Evolutionary conservation across 371 early-diverging fungal genomes (phyloP).

Genomic region (Syncephalastrum sp.): DNA sequence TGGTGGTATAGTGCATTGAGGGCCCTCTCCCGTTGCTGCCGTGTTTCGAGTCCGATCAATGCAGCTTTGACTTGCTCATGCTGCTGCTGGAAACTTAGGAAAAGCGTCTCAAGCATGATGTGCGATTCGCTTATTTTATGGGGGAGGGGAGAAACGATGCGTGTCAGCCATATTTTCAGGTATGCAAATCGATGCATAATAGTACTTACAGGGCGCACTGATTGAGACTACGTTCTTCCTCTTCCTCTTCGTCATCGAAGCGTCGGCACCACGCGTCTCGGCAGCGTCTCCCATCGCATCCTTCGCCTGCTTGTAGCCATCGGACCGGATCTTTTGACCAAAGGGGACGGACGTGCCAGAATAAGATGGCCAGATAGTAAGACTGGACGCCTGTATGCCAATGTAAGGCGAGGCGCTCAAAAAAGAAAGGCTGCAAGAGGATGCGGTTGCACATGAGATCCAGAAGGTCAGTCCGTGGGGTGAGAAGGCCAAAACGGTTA

Average conservation of each 20-base stretch:
- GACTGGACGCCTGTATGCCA: constrained; percentile 58
- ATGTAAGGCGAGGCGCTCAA: constrained; percentile 54
- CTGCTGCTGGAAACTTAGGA: constrained; percentile 3
- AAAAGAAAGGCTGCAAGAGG: constrained; percentile 37
- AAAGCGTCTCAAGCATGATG: constrained; percentile 1
- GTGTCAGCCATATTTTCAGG: background rate
- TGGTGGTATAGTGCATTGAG: too few relatives aligned
- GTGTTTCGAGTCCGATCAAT: too few relatives aligned
- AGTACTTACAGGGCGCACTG: constrained; percentile 3
- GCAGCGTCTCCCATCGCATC: constrained; percentile 9
- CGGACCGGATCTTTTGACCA: constrained; percentile 13
- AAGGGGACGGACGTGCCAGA: constrained; percentile 49
- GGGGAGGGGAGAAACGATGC: background rate
- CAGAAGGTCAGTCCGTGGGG: constrained; percentile 33
- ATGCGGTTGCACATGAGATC: constrained; percentile 43
- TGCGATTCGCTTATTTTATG: background rate
- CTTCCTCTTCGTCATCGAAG: too few relatives aligned
- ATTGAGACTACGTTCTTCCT: background rate
- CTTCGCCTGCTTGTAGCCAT: constrained; percentile 5
- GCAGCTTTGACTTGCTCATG: background rate
- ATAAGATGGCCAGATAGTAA: constrained; percentile 50
- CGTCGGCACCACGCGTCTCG: constrained; percentile 4
- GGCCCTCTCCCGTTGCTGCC: too few relatives aligned
- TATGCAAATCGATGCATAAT: too few relatives aligned
- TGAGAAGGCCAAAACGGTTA: constrained; percentile 50